A percentile compares a stretch with the other conserved stretches of the same genome.
These are phyloP conservation scores for Crithidia bombi DNA, from an alignment of 208 protist species.

Conservation along the genomic window DNA sequence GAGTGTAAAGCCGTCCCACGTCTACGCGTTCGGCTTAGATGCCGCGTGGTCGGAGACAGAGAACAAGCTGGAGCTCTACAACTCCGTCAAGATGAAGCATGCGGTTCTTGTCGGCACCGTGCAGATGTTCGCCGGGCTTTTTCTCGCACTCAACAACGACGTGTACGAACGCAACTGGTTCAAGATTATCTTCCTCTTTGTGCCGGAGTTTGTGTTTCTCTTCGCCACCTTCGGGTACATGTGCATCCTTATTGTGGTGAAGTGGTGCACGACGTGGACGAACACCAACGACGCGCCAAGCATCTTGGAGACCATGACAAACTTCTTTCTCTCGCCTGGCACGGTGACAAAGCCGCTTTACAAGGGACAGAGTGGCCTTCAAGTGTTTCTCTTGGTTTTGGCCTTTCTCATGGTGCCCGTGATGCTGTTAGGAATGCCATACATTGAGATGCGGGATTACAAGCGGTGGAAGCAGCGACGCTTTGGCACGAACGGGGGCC, in stretches of 20 bases:
- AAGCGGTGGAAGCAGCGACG: conserved; percentile 39
- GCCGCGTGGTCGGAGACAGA: conserved; percentile 90
- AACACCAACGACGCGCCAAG: conserved; percentile 86
- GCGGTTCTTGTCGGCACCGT: conserved; percentile 96
- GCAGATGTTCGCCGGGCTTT: conserved; percentile 97
- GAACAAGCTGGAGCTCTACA: conserved; percentile 98
- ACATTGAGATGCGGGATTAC: conserved; percentile 67
- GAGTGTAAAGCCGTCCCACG: conserved; percentile 52
- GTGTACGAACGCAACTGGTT: conserved; percentile 88
- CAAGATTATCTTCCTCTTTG: conserved; percentile 91
- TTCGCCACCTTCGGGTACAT: conserved; percentile 96
- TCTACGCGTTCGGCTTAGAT: conserved; percentile 85
- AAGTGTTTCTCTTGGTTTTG: conserved; percentile 84
- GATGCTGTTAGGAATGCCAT: conserved; percentile 87
- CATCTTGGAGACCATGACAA: conserved; percentile 92
- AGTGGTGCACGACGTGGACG: conserved; percentile 95
- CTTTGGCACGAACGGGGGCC: background rate
- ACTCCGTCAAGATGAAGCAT: conserved; percentile 99
- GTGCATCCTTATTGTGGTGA: conserved; percentile 96
- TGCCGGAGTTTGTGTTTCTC: conserved; percentile 98
- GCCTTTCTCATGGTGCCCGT: conserved; percentile 77
- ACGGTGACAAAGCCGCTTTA: conserved; percentile 77
- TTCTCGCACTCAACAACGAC: conserved; percentile 92
- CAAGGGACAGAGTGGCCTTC: conserved; percentile 76
- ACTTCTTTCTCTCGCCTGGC: conserved; percentile 92